Evolutionary conservation across 495 filamentous ascomycete genomes (phyloP).

Genomic region (Aspergillus steynii): DNA sequence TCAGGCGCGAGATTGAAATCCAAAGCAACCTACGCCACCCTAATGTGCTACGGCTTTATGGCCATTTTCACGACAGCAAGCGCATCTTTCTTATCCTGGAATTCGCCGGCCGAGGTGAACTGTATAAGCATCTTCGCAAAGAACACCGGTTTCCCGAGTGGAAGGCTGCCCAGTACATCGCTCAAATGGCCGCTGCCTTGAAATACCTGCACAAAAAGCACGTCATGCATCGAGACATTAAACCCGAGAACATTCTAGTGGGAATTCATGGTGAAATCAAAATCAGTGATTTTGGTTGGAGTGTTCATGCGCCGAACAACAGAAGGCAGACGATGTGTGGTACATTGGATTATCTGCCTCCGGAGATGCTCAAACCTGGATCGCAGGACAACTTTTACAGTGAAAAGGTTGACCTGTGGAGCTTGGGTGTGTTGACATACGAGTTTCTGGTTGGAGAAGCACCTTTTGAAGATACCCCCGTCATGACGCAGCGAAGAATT

Average conservation of each 20-base stretch:
- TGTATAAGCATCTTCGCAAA: constrained; percentile 93
- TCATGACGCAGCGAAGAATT: constrained; percentile 94
- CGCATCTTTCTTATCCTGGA: constrained; percentile 95
- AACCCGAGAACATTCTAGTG: constrained; percentile 97
- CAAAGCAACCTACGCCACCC: constrained; percentile 95
- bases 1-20: constrained; percentile 96
- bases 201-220: constrained; percentile 95
- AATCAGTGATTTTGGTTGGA: constrained; percentile 98
- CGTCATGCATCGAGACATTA: constrained; percentile 98
- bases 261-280: constrained; percentile 99
- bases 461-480: constrained; percentile 91
- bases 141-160: constrained; percentile 90
- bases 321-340: constrained; percentile 93
- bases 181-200: constrained; percentile 96
- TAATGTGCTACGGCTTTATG: constrained; percentile 91
- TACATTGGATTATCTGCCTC: constrained; percentile 94
- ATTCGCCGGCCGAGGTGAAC: constrained; percentile 91
- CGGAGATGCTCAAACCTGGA: constrained; percentile 91
- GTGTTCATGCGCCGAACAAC: constrained; percentile 95
- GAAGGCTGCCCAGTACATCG: constrained; percentile 95
- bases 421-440: constrained; percentile 90
- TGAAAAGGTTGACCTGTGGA: constrained; percentile 97
- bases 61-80: constrained; percentile 96
- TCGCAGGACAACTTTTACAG: constrained; percentile 81
- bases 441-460: constrained; percentile 96